These are phyloP conservation scores for Bipolaris gigantea DNA, from an alignment of 2,329 filamentous ascomycete species.

Conservation along the genomic window DNA sequence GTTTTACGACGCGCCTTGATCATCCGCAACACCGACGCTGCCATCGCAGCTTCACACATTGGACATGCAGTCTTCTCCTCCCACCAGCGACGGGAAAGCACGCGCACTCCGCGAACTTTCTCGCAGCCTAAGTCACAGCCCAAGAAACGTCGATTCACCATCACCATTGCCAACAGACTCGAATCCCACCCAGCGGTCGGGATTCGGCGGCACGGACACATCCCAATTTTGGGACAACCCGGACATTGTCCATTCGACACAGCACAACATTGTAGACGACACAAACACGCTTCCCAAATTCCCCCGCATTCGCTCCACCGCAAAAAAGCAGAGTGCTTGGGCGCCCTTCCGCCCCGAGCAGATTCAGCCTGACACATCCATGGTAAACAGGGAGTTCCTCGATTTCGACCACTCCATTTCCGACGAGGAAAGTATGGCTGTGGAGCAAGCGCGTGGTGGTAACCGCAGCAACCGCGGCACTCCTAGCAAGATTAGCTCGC, in stretches of 20 bases:
- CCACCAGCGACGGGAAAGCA: slow-evolving; percentile 42
- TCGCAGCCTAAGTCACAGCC: slow-evolving; percentile 40
- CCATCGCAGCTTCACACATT: slow-evolving; percentile 21
- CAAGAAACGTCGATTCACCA: slow-evolving; percentile 33
- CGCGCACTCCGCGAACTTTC: slow-evolving; percentile 44
- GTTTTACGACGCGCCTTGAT: slow-evolving; percentile 37
- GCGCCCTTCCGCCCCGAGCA: slow-evolving; percentile 41
- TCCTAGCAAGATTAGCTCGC: slow-evolving; percentile 53
- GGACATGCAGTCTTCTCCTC: slow-evolving; percentile 44
- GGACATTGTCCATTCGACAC: slow-evolving; percentile 45
- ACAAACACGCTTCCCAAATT: slow-evolving; percentile 39
- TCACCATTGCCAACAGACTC: slow-evolving; percentile 41
- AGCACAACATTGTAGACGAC: slow-evolving; percentile 42
- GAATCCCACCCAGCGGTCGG: slow-evolving; percentile 40
- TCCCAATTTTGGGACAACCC: slow-evolving; percentile 40
- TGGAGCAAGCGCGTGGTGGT: slow-evolving; percentile 60
- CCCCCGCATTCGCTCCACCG: slow-evolving; percentile 43
- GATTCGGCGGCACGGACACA: slow-evolving; percentile 27
- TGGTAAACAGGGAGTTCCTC: slow-evolving; percentile 45
- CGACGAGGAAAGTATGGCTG: slow-evolving; percentile 54
- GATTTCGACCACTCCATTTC: slow-evolving; percentile 48
- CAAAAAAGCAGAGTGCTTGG: slow-evolving; percentile 45
- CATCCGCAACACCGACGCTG: slow-evolving; percentile 17
- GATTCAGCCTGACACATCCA: slow-evolving; percentile 41
- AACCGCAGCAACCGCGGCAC: slow-evolving; percentile 45